phyloP scores from a whole-genome alignment of 768 basidiomycete species.

The Amanita pallidorosea region DNA sequence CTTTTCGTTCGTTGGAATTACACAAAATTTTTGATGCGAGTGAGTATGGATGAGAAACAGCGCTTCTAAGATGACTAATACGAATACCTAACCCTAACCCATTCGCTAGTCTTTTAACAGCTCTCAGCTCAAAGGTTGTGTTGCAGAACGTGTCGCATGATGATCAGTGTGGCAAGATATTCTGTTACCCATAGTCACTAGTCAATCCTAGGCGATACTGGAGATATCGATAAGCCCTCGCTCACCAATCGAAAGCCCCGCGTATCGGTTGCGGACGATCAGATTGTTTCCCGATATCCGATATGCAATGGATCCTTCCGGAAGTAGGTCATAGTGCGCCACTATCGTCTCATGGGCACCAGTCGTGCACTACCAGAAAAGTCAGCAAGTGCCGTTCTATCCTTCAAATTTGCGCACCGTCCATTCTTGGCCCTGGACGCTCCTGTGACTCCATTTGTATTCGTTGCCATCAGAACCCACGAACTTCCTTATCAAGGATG shows the following conservation, averaged over 20 bases:
- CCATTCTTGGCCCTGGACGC: slow-evolving; percentile 58
- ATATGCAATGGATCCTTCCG: slow-evolving; percentile 41
- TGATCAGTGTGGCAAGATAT: slow-evolving; percentile 39
- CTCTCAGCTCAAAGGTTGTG: slow-evolving; percentile 20
- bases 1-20: not conserved
- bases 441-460: slow-evolving; percentile 56
- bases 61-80: not conserved
- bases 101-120: not conserved
- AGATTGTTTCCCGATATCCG: slow-evolving; percentile 53
- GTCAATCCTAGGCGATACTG: not conserved
- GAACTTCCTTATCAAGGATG: slow-evolving; percentile 62
- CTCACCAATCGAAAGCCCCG: slow-evolving; percentile 44
- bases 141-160: slow-evolving; percentile 49
- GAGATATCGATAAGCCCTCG: not conserved
- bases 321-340: slow-evolving; percentile 57
- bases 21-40: not conserved
- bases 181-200: slow-evolving; percentile 20
- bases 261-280: slow-evolving; percentile 46
- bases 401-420: slow-evolving; percentile 37
- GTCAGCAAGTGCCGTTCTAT: not conserved
- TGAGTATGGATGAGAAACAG: not conserved
- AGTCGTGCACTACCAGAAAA: slow-evolving; percentile 36
- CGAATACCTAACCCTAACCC: not conserved
- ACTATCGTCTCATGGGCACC: slow-evolving; percentile 39
- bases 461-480: slow-evolving; percentile 57